These are phyloP conservation scores for Trichophyton schoenleinii DNA, from an alignment of 2,329 filamentous ascomycete species.

Conservation along the genomic window DNA sequence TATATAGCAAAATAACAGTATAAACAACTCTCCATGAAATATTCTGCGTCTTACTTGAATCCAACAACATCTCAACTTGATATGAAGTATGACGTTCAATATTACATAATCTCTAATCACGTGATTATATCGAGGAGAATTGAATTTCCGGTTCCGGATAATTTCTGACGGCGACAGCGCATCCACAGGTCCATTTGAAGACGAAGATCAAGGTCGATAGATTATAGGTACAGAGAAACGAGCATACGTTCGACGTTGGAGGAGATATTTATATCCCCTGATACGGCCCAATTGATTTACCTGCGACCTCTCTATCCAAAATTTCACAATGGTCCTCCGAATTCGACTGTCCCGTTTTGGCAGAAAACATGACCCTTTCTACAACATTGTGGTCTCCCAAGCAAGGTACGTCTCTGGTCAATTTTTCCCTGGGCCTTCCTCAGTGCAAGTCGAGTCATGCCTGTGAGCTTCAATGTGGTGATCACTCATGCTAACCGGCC, in stretches of 20 bases:
- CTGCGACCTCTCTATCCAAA: not conserved
- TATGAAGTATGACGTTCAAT: not conserved
- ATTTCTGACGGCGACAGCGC: not conserved
- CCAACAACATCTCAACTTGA: not conserved
- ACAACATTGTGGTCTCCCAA: conserved; percentile 94
- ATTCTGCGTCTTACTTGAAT: not conserved
- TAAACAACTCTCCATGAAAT: not conserved
- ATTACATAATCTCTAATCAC: not conserved
- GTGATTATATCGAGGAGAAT: not conserved
- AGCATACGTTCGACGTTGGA: not conserved
- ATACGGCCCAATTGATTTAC: not conserved
- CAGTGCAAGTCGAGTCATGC: not conserved
- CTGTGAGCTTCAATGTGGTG: not conserved
- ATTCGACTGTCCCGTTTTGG: conserved; percentile 92
- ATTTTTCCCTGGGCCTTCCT: not conserved
- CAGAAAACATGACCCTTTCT: conserved; percentile 75
- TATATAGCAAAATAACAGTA: not conserved
- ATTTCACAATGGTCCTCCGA: conserved; percentile 67
- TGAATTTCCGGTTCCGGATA: not conserved
- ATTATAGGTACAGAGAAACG: not conserved
- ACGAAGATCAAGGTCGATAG: not conserved
- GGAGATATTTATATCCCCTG: not conserved
- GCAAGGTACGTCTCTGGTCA: conserved; percentile 50
- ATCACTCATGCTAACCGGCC: not conserved
- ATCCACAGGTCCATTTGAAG: not conserved